Evolutionary conservation across 169 alveolate genomes (phyloP).

Genomic region (Eimeria acervulina): DNA sequence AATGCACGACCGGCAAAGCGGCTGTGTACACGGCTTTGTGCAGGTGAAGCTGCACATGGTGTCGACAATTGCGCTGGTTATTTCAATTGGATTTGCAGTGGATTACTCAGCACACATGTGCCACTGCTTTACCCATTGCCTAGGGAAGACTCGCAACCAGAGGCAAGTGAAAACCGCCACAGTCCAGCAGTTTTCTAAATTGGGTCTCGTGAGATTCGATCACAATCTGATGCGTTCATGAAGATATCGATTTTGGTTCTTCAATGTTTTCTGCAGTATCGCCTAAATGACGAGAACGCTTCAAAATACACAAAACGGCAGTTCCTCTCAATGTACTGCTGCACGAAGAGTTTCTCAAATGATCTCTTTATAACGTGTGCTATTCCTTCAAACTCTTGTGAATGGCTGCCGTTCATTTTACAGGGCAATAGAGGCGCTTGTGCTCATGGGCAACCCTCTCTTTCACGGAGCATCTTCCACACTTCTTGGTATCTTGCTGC

Average conservation of each 20-base stretch:
- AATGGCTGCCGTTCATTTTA: not conserved
- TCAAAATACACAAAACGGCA: not conserved
- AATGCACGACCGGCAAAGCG: not conserved
- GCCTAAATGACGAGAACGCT: not conserved
- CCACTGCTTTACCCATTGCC: conserved; percentile 88
- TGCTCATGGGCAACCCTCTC: conserved; percentile 89
- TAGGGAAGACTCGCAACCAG: conserved; percentile 85
- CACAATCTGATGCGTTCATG: not conserved
- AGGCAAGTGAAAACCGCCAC: conserved; percentile 51
- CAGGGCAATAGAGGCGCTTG: conserved; percentile 88
- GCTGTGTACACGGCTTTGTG: not conserved
- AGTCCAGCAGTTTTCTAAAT: not conserved
- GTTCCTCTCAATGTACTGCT: not conserved
- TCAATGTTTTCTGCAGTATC: not conserved
- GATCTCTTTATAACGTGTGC: not conserved
- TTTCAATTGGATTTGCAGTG: conserved; percentile 89
- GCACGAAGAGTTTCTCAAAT: not conserved
- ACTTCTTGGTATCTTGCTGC: conserved; percentile 86
- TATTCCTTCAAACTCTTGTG: not conserved
- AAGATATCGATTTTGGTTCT: not conserved
- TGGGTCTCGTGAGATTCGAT: not conserved
- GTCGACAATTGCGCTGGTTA: conserved; percentile 87
- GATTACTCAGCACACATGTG: conserved; percentile 90
- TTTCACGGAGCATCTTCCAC: conserved; percentile 90
- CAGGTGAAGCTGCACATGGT: conserved; percentile 88